Conservation (phyloP, 2,329 filamentous ascomycete genomes). For the Aspergillus jensenii region DNA sequence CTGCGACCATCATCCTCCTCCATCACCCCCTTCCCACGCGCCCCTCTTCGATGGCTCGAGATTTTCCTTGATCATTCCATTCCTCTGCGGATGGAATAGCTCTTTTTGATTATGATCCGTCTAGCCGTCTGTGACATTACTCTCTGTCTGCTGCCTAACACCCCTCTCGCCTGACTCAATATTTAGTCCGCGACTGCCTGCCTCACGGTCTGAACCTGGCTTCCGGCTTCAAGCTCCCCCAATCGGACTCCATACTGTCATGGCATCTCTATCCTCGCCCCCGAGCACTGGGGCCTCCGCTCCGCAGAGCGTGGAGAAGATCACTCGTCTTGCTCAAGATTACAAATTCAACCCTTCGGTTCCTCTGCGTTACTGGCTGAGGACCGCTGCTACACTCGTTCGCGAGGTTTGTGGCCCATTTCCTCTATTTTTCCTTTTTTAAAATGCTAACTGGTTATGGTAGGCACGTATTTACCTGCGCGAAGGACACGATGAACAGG, state of each 20-base stretch:
- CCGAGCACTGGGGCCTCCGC: conserved; percentile 30
- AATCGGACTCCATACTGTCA: conserved; percentile 9
- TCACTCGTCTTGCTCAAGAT: conserved; percentile 71
- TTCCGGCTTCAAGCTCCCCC: neutral
- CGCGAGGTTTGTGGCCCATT: conserved; percentile 65
- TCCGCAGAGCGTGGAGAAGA: conserved; percentile 74
- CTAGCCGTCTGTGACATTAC: conserved; percentile 1
- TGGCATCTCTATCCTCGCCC: conserved; percentile 25
- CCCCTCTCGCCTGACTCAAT: neutral
- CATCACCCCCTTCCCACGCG: neutral
- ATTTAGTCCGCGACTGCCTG: neutral
- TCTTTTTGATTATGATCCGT: conserved; percentile 6
- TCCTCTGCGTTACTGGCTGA: conserved; percentile 75
- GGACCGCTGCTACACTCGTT: conserved; percentile 74
- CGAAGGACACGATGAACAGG: conserved; percentile 82
- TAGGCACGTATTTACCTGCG: conserved; percentile 81
- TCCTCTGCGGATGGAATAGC: conserved; percentile 1
- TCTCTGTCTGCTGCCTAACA: conserved; percentile 7
- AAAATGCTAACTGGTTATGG: neutral
- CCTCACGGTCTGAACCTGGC: neutral
- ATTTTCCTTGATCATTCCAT: neutral
- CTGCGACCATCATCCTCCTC: neutral
- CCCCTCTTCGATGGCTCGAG: neutral
- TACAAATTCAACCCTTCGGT: conserved; percentile 80
- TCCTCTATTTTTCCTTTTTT: neutral